A percentile compares a stretch with the other conserved stretches of the same genome.
Evolutionary conservation across 75 land plant species (phyloP).

Genomic region (Pinus tabuliformis): DNA sequence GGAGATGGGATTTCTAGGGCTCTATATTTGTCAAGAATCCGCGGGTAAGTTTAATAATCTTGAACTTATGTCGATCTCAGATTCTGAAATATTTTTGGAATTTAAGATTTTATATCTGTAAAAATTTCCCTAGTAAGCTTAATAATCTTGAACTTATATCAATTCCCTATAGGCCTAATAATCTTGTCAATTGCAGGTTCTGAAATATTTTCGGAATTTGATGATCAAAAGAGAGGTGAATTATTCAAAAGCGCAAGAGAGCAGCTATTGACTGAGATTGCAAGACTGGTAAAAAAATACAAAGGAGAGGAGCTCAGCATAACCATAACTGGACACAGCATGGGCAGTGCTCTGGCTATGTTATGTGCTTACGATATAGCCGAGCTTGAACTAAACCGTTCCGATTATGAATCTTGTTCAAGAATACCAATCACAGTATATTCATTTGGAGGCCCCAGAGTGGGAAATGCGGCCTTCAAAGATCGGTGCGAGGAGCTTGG

Average conservation of each 20-base stretch:
- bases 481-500: conserved; percentile 60
- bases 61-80: no score
- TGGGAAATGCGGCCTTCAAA: conserved; percentile 61
- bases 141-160: no score
- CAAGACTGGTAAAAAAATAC: conserved; percentile 24
- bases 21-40: conserved; percentile 55
- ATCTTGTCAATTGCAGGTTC: no score
- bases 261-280: conserved; percentile 45
- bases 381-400: conserved; percentile 41
- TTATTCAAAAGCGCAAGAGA: conserved; percentile 37
- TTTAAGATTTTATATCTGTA: no score
- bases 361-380: conserved; percentile 68
- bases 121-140: no score
- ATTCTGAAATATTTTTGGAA: no score
- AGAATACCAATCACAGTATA: conserved; percentile 53
- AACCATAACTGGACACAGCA: conserved; percentile 67
- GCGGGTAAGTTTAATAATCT: conserved; percentile 29
- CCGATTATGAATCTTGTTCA: no score
- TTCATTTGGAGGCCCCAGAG: conserved; percentile 71
- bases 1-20: conserved; percentile 57
- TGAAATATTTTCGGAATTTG: no score
- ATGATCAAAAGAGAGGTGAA: no score
- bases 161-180: no score
- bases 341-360: conserved; percentile 59
- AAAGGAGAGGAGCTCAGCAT: conserved; percentile 58